Evolutionary conservation across 139 green algal species (phyloP).

Genomic region (Picochlorum sp.): DNA sequence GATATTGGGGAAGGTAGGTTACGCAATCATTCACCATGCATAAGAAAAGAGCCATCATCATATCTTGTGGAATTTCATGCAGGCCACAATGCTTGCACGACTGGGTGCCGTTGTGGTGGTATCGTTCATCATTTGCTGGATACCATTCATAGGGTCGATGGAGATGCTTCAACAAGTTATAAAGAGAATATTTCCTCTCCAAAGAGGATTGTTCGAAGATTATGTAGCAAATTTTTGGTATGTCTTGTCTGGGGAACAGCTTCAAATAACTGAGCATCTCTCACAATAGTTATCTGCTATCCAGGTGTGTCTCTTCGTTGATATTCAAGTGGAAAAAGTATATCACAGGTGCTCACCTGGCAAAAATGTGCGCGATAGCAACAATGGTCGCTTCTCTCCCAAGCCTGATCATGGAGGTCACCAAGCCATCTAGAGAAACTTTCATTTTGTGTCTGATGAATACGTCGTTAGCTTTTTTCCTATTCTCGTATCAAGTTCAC

Average conservation of each 20-base stretch:
- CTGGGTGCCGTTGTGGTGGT: constrained; percentile 48
- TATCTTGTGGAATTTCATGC: neutral
- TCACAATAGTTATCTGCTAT: neutral
- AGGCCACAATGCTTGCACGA: constrained; percentile 5
- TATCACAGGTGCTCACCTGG: constrained; percentile 32
- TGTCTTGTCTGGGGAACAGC: neutral
- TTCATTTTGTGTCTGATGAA: constrained; percentile 78
- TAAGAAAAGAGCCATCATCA: neutral
- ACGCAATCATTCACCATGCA: neutral
- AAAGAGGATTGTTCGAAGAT: constrained; percentile 91
- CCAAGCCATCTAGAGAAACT: constrained; percentile 38
- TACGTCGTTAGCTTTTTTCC: constrained; percentile 81
- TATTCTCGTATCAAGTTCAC: constrained; percentile 98
- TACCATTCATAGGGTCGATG: constrained; percentile 48
- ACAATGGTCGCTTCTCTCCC: constrained; percentile 59
- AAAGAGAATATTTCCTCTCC: constrained; percentile 69
- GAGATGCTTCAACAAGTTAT: constrained; percentile 22
- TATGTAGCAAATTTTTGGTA: constrained; percentile 97
- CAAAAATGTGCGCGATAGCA: constrained; percentile 35
- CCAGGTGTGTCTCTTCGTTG: constrained; percentile 54
- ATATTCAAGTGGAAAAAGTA: constrained; percentile 82
- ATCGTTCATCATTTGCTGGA: constrained; percentile 73
- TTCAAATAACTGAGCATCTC: no score
- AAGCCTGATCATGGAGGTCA: constrained; percentile 59
- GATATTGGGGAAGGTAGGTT: neutral